Base-by-base conservation (phyloP, 23 red algal species). In the Chondrus crispus region DNA sequence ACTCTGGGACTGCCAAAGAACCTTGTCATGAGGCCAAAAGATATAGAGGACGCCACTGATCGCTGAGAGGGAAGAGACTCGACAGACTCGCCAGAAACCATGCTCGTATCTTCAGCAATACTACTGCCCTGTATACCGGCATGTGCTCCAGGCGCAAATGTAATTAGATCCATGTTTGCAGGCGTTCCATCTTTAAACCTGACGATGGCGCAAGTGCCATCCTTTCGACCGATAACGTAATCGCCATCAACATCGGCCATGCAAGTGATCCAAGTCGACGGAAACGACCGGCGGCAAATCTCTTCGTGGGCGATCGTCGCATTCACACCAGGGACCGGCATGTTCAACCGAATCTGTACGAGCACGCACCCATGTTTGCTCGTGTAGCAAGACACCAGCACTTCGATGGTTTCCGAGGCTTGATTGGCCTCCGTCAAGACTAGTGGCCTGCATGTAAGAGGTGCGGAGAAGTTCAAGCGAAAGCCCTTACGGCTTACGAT, bases 391-490 rank as follows among this genome's bases (percentile, higher is more conserved):
- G 87, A 46, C 24, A 81, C 37, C 28, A 90, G 40, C 20, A 90
- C 13, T 75, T 79, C 71, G 11, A 90, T 42, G 18, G 71, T 68
- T 33, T 55, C 43, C 53, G 44, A 3, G 29, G 66, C 54, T 29
- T 49, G 39, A 2, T 55, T 53, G 53, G 22, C 54, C n/a, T 41
- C 80, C 49, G 48, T 26, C 22, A 51, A 22, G 4, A 90, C 53
- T 37, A 90, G 54, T 18, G 87, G 87, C 4, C 87, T 69, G 19
- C 45, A 66, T 14, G 49, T 74, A 22, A 90, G 45, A 2, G 87
- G 52, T 19, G 87, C 46, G 57, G 87, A 90, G 28, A 90, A 90
- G 8, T 37, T 63, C 12, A 90, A 39, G 48, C 73, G 87, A 66
- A 90, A 54, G 24, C 71, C 87, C 1, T 52, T 63, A 33, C 48